phyloP scores from a whole-genome alignment of 345 rosid species.

The Excoecaria cochinchinensis region DNA sequence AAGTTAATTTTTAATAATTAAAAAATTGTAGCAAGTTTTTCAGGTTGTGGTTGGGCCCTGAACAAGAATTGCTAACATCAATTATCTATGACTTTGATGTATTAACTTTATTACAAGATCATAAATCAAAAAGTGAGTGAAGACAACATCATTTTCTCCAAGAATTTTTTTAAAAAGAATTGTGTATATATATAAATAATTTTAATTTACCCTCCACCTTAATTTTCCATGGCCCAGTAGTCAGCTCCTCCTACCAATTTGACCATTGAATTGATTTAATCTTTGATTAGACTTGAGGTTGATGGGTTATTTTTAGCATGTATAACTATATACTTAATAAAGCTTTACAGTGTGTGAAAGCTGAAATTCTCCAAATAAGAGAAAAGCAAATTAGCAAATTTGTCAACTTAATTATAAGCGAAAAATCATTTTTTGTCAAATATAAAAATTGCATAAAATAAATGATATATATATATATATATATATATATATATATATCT shows the following conservation, averaged over 20 bases:
- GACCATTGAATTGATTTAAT: neutral
- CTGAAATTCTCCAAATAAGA: too few species aligned
- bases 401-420: too few species aligned
- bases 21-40: too few species aligned
- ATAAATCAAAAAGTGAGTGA: slow-evolving; percentile 20
- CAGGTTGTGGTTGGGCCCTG: too few species aligned
- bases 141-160: slow-evolving; percentile 46
- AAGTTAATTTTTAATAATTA: too few species aligned
- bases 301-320: neutral
- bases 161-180: slow-evolving; percentile 6
- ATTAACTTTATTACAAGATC: neutral
- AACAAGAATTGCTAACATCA: too few species aligned
- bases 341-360: neutral
- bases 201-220: neutral
- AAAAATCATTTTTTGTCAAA: too few species aligned
- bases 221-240: slow-evolving; percentile 10
- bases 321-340: neutral
- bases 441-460: too few species aligned
- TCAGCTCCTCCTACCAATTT: neutral
- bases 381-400: too few species aligned
- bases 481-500: too few species aligned
- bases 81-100: too few species aligned
- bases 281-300: slow-evolving; percentile 15
- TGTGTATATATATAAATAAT: slow-evolving; percentile 6
- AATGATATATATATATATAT: too few species aligned